Evolutionary conservation across 2,329 filamentous ascomycete species (phyloP).

Genomic region (Metarhizium sp.): DNA sequence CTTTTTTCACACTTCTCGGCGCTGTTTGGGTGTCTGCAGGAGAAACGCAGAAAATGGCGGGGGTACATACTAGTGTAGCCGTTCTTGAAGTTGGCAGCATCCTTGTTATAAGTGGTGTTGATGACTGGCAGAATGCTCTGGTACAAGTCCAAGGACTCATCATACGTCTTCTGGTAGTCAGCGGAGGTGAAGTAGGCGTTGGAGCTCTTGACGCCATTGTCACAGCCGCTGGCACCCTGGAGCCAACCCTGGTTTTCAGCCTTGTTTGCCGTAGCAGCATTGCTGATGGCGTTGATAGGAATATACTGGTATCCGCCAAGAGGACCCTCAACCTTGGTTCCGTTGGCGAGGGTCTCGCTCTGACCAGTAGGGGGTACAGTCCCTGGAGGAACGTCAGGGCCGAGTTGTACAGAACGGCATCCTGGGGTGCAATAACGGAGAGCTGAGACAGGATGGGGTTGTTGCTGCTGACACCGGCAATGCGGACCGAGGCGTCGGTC

Average conservation of each 20-base stretch:
- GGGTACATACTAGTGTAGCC: conserved; percentile 48
- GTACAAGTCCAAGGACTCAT: conserved; percentile 52
- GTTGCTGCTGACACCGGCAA: conserved; percentile 57
- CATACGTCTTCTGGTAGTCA: conserved; percentile 34
- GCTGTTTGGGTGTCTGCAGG: background rate
- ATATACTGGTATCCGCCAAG: conserved; percentile 79
- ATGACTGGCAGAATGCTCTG: conserved; percentile 42
- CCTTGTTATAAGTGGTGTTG: conserved; percentile 38
- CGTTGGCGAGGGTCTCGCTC: conserved; percentile 60
- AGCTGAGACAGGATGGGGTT: conserved; percentile 63
- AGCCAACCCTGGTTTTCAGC: conserved; percentile 49
- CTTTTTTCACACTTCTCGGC: background rate
- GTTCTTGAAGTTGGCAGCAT: conserved; percentile 45
- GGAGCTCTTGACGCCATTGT: conserved; percentile 43
- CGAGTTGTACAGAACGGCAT: conserved; percentile 72
- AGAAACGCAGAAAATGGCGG: background rate
- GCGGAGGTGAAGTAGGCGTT: conserved; percentile 42
- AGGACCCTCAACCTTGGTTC: conserved; percentile 54
- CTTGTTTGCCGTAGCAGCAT: conserved; percentile 43
- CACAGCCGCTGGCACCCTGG: conserved; percentile 48
- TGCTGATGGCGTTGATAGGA: conserved; percentile 54
- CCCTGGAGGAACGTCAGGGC: conserved; percentile 75
- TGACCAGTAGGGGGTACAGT: conserved; percentile 70
- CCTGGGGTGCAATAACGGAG: conserved; percentile 59
- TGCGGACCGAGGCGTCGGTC: conserved; percentile 43